phyloP scores from a whole-genome alignment of 352 stramenopile species.

The Globisporangium perplexum region DNA sequence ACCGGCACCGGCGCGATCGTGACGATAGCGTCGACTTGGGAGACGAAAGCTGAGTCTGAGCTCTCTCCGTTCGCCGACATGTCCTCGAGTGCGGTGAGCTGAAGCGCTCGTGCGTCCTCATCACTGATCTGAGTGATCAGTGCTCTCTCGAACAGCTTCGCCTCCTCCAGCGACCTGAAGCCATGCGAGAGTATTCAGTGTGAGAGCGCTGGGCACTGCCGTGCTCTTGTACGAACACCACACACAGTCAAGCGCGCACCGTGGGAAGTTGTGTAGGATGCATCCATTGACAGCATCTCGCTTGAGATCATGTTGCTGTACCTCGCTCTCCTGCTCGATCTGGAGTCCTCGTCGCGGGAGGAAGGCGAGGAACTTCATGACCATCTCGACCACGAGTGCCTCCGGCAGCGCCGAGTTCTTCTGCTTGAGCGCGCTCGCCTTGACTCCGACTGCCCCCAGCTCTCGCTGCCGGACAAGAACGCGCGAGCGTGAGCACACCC shows the following conservation, averaged over 20 bases:
- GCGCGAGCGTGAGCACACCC: too few species aligned
- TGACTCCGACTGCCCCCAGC: conserved; percentile 41
- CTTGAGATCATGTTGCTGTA: not conserved
- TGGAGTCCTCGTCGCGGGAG: conserved; percentile 2
- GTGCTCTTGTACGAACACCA: not conserved
- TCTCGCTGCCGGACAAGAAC: conserved; percentile 29
- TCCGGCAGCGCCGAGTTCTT: conserved; percentile 47
- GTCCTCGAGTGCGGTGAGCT: conserved; percentile 9
- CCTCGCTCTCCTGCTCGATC: not conserved
- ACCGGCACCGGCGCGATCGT: conserved; percentile 1
- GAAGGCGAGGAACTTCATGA: conserved; percentile 25
- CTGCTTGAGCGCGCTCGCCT: conserved; percentile 28
- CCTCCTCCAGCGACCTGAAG: conserved; percentile 39
- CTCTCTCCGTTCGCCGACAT: conserved; percentile 2
- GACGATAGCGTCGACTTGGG: conserved; percentile 3
- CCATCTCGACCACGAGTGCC: conserved; percentile 38
- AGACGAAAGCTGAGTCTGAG: conserved; percentile 2
- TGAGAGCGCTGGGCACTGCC: not conserved
- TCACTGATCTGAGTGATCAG: conserved; percentile 14
- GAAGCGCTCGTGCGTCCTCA: conserved; percentile 7
- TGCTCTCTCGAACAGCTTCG: conserved; percentile 44
- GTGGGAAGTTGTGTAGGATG: conserved; percentile 56
- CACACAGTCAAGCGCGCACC: conserved; percentile 14
- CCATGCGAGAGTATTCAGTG: not conserved
- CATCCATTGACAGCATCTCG: conserved; percentile 11